Conservation (phyloP, 1,284 basidiomycete species). For the Xerocomus minutiporus region DNA sequence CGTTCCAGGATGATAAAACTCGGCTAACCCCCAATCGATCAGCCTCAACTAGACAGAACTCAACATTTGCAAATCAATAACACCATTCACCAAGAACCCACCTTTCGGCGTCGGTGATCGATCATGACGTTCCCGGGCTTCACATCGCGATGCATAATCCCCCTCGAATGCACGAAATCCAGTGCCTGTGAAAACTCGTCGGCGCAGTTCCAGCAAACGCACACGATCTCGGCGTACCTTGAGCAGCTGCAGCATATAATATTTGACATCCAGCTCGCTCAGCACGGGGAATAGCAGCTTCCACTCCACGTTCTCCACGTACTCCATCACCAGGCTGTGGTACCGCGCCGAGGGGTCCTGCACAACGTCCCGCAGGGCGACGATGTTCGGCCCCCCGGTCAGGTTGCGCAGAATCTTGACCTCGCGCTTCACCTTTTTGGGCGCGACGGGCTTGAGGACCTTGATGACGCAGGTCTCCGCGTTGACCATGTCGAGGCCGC, state of each 20-base stretch:
- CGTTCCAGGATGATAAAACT: conserved; percentile 86
- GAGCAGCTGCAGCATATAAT: conserved; percentile 81
- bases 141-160: conserved; percentile 89
- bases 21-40: conserved; percentile 91
- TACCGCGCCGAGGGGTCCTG: conserved; percentile 72
- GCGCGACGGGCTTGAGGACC: conserved; percentile 87
- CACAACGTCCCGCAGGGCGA: conserved; percentile 80
- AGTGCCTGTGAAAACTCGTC: conserved; percentile 50
- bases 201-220: too few species aligned
- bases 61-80: neutral
- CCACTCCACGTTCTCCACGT: conserved; percentile 83
- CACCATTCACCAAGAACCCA: conserved; percentile 29
- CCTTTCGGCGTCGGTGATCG: conserved; percentile 75
- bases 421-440: conserved; percentile 91
- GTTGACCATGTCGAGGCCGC: conserved; percentile 77
- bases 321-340: conserved; percentile 83
- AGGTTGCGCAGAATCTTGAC: conserved; percentile 89
- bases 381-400: conserved; percentile 81
- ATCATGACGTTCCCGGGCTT: conserved; percentile 94
- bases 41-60: conserved; percentile 55
- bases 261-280: conserved; percentile 79
- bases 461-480: conserved; percentile 83
- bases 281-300: conserved; percentile 72
- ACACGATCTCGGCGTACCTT: conserved; percentile 39
- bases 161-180: conserved; percentile 84